Evolutionary conservation across 805 yeast species (phyloP), one percentile per base, ranked within the genome.

Genomic region (Phaffomyces antillensis): DNA sequence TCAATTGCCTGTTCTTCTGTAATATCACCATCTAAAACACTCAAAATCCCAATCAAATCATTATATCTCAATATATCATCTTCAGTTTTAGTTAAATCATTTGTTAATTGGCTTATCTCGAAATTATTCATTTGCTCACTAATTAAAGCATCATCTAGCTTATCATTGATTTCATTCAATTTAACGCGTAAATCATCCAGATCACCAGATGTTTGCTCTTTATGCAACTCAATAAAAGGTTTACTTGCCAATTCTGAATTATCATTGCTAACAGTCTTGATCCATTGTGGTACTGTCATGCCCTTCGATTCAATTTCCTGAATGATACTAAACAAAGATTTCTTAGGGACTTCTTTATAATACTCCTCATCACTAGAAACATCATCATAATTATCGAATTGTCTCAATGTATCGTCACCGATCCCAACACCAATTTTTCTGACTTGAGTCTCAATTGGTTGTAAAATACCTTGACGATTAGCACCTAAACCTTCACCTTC

Each of bases 401-500:
- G 23, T 6, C 30, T 52, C 53, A 16, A 51, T 46, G 63, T 52
- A 34, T 73, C 60, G 34, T 77, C 90, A 41, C 96, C 96, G 26
- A 89, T 72, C 4, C 96, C 96, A 17, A 77, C 64, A 1, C 87
- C 82, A 37, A 73, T 75, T 23, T 47, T 44, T 35, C 93, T 66
- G 28, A 76, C 60, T 43, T 75, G 73, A 4, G 86, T 83, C 49
- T 86, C 83, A 7, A 91, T 79, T 0, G 98, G 97, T n/a, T 73
- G 77, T 0, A 73, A 72, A 1, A 88, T 87, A 37, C 99, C 99
- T 41, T 73, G 73, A 2, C 80, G 77, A 23, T 71, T 61, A 6
- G 67, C 67, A 2, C 99, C 99, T n/a, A 91, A 71, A 0, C 97
- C 98, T 55, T 75, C 70, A 0, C 99, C 98, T 36, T 75, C 76